Base-by-base conservation (phyloP, 1,139 yeast genomes). In the Suhomyces bribrorum region DNA sequence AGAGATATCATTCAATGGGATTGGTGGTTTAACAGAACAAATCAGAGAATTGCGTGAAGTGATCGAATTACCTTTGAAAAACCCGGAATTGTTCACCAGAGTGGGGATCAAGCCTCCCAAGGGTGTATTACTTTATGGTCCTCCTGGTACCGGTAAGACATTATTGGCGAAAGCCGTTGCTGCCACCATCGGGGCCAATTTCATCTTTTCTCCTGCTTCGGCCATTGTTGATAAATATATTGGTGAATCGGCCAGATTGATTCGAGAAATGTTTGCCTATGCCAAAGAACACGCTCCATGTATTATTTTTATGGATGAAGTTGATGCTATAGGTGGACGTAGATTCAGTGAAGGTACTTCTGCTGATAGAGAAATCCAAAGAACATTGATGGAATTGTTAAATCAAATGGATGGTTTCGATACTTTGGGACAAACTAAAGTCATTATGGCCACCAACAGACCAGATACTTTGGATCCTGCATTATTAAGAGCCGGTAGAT, bases 381-480 rank as follows among this genome's bases (percentile, higher is more conserved):
- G 99, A 71, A 94, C 98, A 2, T 75, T 94, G 61, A 92, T 94
- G 98, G 99, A 94, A 68, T 75, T 94, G 59, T 77, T 94, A 54
- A 92, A 92, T 59, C 98, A 92, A 65, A 90, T 94, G 98, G 99
- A 94, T 63, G 99, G 99, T 46, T 94, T 94, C 63, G 98, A 94
- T 62, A 86, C 89, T 43, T 76, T 94, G 56, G 98, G 98, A 26
- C 96, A 89, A 66, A 94, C 98, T 2, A 94, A 94, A 71, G 90
- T 94, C 39, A 94, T 94, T 55, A 94, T 94, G 98, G 99, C 99
- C 26, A 94, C 99, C 17, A 94, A 94, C 64, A 81, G 99, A 67
- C 98, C 98, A 9, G 98, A 94, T 62, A 92, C 98, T 8, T 76
- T 94, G 50, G 99, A 94, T 64, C 99, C 99, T n/a, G 99, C 99